Conservation (phyloP, 1,284 basidiomycete genomes). For the Ustilago sp. region DNA sequence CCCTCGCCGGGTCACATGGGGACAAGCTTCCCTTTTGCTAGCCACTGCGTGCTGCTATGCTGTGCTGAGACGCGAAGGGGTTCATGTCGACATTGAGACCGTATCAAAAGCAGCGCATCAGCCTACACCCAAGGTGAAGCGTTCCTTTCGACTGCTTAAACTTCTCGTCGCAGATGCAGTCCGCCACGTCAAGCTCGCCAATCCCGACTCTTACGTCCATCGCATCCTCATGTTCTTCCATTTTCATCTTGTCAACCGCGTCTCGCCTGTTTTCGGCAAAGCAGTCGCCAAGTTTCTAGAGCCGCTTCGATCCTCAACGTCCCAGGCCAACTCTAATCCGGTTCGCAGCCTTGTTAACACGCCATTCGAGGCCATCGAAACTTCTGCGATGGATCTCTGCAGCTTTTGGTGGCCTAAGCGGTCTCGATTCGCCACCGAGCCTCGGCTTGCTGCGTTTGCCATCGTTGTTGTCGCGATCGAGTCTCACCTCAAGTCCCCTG, state of each 20-base stretch:
- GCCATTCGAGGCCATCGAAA: slow-evolving; percentile 29
- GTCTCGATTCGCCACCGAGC: neutral
- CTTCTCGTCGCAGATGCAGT: slow-evolving; percentile 23
- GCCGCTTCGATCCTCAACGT: neutral
- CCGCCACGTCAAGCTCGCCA: slow-evolving; percentile 21
- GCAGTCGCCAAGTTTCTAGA: slow-evolving; percentile 20
- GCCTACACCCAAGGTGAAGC: slow-evolving; percentile 11
- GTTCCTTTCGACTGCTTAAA: slow-evolving; percentile 22
- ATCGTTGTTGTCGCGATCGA: slow-evolving; percentile 38
- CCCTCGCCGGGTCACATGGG: slow-evolving; percentile 33
- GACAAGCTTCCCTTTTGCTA: slow-evolving; percentile 18
- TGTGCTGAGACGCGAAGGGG: slow-evolving; percentile 33
- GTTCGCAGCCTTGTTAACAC: slow-evolving; percentile 8
- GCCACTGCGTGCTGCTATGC: slow-evolving; percentile 50
- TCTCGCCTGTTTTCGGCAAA: slow-evolving; percentile 1
- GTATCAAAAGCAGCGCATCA: slow-evolving; percentile 31
- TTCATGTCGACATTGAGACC: slow-evolving; percentile 23
- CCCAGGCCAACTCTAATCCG: neutral
- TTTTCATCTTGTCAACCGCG: neutral
- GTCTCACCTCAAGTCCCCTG: slow-evolving; percentile 20
- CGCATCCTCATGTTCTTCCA: slow-evolving; percentile 36
- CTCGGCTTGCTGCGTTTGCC: slow-evolving; percentile 30
- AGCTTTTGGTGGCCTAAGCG: slow-evolving; percentile 38
- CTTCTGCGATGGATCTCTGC: slow-evolving; percentile 40
- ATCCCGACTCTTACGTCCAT: slow-evolving; percentile 31